phyloP scores from a whole-genome alignment of 768 basidiomycete species.

The Asterophora parasitica region DNA sequence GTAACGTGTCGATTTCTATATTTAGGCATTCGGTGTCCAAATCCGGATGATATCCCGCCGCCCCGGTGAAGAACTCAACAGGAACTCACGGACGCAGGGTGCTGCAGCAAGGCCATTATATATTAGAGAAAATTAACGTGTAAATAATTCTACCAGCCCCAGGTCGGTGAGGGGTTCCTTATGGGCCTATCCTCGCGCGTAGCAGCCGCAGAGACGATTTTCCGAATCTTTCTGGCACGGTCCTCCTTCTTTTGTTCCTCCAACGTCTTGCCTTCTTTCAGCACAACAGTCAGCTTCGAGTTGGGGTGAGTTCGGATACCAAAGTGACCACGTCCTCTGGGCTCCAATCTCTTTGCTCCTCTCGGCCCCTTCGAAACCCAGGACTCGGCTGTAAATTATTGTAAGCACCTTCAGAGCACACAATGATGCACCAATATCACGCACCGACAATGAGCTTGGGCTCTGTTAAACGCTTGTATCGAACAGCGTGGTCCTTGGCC shows the following conservation, averaged over 20 bases:
- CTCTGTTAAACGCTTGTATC: slow-evolving; percentile 70
- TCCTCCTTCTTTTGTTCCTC: slow-evolving; percentile 62
- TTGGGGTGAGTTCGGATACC: slow-evolving; percentile 77
- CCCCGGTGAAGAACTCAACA: no score
- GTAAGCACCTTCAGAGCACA: slow-evolving; percentile 1
- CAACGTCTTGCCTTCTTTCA: slow-evolving; percentile 77
- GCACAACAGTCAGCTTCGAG: slow-evolving; percentile 67
- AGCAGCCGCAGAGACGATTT: slow-evolving; percentile 75
- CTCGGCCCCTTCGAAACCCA: slow-evolving; percentile 89
- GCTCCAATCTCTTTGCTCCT: slow-evolving; percentile 62
- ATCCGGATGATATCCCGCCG: neutral
- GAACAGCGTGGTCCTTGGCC: slow-evolving; percentile 79
- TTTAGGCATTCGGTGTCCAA: slow-evolving; percentile 14
- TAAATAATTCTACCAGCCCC: slow-evolving; percentile 64
- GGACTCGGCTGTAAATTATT: slow-evolving; percentile 60
- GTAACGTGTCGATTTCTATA: slow-evolving; percentile 28
- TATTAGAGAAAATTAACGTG: slow-evolving; percentile 8
- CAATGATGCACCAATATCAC: slow-evolving; percentile 27
- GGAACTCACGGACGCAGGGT: no score
- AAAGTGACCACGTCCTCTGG: slow-evolving; percentile 75
- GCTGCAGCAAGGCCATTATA: neutral
- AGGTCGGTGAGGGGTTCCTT: slow-evolving; percentile 64
- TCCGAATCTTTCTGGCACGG: slow-evolving; percentile 62
- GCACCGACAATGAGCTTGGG: slow-evolving; percentile 77
- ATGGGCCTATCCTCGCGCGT: slow-evolving; percentile 78